Conservation (phyloP, 331 rosid genomes). For the Rosa hybrid region DNA sequence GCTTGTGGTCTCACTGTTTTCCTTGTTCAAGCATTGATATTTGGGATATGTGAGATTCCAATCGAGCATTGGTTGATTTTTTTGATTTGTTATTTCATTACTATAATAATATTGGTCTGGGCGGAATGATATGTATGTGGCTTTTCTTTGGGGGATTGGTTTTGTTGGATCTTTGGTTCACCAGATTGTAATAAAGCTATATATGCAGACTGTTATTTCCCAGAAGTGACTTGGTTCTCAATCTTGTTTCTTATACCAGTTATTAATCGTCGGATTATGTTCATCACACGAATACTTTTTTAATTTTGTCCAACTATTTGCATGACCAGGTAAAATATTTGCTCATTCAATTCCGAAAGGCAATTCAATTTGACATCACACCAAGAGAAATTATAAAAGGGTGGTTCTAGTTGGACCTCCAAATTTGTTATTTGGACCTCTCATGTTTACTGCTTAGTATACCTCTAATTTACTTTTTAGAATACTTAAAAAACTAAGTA, state of each 20-base stretch:
- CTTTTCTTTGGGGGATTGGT: not conserved
- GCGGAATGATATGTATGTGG: not conserved
- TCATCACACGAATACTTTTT: not conserved
- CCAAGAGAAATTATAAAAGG: too few species aligned
- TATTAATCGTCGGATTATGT: too few species aligned
- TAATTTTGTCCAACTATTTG: too few species aligned
- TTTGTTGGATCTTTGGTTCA: constrained; percentile 6
- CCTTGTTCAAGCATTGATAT: constrained; percentile 17
- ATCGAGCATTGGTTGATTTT: not conserved
- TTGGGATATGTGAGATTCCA: not conserved
- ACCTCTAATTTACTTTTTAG: too few species aligned
- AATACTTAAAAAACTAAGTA: too few species aligned
- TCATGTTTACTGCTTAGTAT: too few species aligned
- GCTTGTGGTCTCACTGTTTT: constrained; percentile 8
- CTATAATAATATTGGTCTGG: not conserved
- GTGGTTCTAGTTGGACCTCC: too few species aligned
- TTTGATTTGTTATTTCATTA: not conserved
- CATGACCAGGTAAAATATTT: too few species aligned
- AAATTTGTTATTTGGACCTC: too few species aligned
- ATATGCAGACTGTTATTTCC: not conserved
- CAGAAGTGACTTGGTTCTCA: not conserved
- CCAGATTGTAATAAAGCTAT: not conserved
- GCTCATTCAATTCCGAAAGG: too few species aligned
- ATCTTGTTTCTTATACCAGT: not conserved
- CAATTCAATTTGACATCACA: too few species aligned